A percentile compares a stretch with the other conserved stretches of the same genome.
phyloP scores from a whole-genome alignment of 352 stramenopile genomes.

The Phytopythium delawarense region DNA sequence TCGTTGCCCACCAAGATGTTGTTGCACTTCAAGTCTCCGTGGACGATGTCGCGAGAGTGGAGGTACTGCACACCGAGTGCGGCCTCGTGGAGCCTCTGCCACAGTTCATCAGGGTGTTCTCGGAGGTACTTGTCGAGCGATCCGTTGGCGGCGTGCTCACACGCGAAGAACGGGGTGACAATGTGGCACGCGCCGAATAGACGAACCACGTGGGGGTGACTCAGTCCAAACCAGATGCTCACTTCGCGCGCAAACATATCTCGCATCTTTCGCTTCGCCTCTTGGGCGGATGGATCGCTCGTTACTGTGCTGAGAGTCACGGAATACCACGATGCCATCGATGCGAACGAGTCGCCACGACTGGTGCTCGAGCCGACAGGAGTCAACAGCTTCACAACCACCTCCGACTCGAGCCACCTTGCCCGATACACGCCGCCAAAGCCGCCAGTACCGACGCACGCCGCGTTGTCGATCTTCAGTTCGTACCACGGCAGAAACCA shows the following conservation, averaged over 20 bases:
- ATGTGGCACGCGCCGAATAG: slow-evolving; percentile 16
- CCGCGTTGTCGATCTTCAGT: too few relatives aligned
- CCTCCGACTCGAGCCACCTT: slow-evolving; percentile 7
- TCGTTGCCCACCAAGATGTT: neutral
- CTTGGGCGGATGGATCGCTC: too few relatives aligned
- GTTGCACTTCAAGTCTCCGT: slow-evolving; percentile 7
- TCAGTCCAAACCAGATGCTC: slow-evolving; percentile 15
- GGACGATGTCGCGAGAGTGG: neutral
- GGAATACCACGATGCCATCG: too few relatives aligned
- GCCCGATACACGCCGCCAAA: too few relatives aligned
- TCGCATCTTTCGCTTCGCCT: neutral
- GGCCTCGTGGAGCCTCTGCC: neutral
- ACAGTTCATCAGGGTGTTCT: neutral
- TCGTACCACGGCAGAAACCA: too few relatives aligned
- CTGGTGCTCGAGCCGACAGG: too few relatives aligned
- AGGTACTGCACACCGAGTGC: neutral
- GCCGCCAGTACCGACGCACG: too few relatives aligned
- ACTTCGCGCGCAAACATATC: slow-evolving; percentile 15
- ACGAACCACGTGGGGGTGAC: slow-evolving; percentile 14
- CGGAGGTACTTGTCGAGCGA: slow-evolving; percentile 12
- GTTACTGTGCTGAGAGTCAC: too few relatives aligned
- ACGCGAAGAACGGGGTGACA: neutral
- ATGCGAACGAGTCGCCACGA: too few relatives aligned
- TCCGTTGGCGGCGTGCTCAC: slow-evolving; percentile 11
- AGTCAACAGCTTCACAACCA: slow-evolving; percentile 10